Conservation (phyloP, 2,329 filamentous ascomycete genomes). For the Epichloe brachyelytri region DNA sequence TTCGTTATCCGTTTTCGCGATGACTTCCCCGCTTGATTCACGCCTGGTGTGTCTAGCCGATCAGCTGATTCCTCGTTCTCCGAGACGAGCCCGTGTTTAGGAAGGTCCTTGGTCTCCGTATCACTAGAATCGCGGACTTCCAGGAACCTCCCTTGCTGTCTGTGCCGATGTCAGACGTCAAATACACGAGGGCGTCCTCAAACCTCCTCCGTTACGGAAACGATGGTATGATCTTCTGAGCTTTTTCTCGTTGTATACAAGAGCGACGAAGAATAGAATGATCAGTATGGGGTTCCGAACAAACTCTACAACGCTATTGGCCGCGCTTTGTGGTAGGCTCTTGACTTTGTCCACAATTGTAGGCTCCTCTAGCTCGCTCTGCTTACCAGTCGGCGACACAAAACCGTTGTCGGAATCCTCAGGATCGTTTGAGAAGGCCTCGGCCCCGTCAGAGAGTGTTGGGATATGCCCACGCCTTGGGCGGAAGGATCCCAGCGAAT, state of each 20-base stretch:
- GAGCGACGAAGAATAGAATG: slow-evolving; percentile 27
- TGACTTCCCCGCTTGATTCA: neutral
- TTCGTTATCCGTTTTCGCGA: neutral
- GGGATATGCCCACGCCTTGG: slow-evolving; percentile 22
- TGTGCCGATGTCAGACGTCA: slow-evolving; percentile 3
- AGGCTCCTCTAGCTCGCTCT: slow-evolving; percentile 20
- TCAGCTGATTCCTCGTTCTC: neutral
- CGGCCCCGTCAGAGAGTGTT: slow-evolving; percentile 23
- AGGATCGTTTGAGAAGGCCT: slow-evolving; percentile 13
- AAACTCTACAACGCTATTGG: slow-evolving; percentile 39
- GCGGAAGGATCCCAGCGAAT: slow-evolving; percentile 35
- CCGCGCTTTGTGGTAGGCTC: slow-evolving; percentile 35
- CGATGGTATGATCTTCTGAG: slow-evolving; percentile 27
- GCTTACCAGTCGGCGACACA: slow-evolving; percentile 15
- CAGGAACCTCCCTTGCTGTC: neutral
- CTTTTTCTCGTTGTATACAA: slow-evolving; percentile 34
- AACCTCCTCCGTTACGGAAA: slow-evolving; percentile 17
- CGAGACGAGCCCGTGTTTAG: neutral
- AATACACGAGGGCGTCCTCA: slow-evolving; percentile 13
- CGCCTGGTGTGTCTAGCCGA: neutral
- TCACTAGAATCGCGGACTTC: neutral
- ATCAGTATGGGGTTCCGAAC: slow-evolving; percentile 42
- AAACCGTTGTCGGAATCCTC: slow-evolving; percentile 23
- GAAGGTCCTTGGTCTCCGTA: neutral
- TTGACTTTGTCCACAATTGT: slow-evolving; percentile 38